Base-by-base conservation (phyloP, 106 monocot genomes). In the Dendrobium huoshanense region DNA sequence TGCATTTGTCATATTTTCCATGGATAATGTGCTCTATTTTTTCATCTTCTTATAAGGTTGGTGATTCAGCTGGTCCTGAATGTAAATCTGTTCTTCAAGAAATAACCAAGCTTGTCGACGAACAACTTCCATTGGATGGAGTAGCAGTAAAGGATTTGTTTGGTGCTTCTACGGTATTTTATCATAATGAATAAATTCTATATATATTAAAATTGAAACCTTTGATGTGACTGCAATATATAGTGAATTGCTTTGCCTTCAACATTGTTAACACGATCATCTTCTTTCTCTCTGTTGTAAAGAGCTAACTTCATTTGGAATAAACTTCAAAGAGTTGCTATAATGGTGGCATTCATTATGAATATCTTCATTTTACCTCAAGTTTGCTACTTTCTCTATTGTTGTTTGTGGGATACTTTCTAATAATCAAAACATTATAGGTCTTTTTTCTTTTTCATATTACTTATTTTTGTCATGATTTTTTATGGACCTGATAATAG, bases 11-110 rank as follows among this genome's bases (percentile, higher is more conserved):
- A 56, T 75, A 20, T 61, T 72, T 58, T 20, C 8, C 13, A 9
- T 7, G n/a, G 37, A 25, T 17, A n/a, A 68, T 37, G 65, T 51
- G 0, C 29, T 77, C 49, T 68, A 13, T 41, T 80, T 22, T 77
- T 40, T 41, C 37, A 56, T 79, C 25, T 81, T 80, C 9, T 76
- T 81, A 54, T 64, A 44, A 98, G 97, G 82, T 98, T 89, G 97
- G 97, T 81, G 89, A 78, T 43, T 98, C 97, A 42, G 92, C 94
- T 84, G 97, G 97, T 76, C 47, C 85, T 81, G 88, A 90, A 83
- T 98, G 97, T 80, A 98, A 98, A 94, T 75, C 83, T 40, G 89
- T 82, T 6, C 94, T 98, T 82, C 97, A 95, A 85, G 97, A 98
- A 87, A 88, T 89, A 83, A 95, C 90, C 22, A 85, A 87, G 82